Conservation (phyloP, 768 basidiomycete genomes). For the Naematelia aurantialba region DNA sequence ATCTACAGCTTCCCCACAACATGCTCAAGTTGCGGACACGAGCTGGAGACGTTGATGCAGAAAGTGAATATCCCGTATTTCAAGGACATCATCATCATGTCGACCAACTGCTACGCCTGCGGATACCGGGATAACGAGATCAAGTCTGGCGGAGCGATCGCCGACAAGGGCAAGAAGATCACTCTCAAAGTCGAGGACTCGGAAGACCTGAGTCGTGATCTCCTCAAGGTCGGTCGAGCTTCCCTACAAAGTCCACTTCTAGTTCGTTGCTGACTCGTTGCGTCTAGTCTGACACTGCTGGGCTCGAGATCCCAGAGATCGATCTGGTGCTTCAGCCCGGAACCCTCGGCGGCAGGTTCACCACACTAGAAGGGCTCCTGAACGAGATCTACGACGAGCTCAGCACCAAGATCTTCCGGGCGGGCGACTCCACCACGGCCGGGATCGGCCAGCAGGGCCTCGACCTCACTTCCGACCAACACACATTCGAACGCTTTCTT, state of each 20-base stretch:
- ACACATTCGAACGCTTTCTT: conserved; percentile 72
- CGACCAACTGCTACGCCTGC: conserved; percentile 90
- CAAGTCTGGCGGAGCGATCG: conserved; percentile 87
- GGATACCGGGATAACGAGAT: conserved; percentile 98
- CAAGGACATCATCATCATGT: conserved; percentile 98
- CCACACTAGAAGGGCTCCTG: conserved; percentile 91
- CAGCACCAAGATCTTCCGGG: conserved; percentile 74
- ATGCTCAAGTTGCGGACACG: conserved; percentile 83
- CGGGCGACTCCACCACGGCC: conserved; percentile 52
- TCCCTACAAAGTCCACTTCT: not conserved
- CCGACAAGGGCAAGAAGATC: conserved; percentile 78
- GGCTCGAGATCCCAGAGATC: conserved; percentile 87
- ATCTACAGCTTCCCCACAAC: conserved; percentile 79
- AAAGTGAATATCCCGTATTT: conserved; percentile 95
- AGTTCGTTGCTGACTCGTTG: not conserved
- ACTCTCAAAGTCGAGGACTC: conserved; percentile 83
- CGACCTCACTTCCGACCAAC: conserved; percentile 52
- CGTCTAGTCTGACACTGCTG: conserved; percentile 84
- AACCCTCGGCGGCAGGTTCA: conserved; percentile 94
- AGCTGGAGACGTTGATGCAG: conserved; percentile 87
- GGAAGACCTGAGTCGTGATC: conserved; percentile 87
- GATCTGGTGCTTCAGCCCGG: conserved; percentile 86
- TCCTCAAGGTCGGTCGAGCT: conserved; percentile 80
- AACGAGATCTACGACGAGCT: conserved; percentile 94
- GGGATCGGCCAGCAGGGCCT: conserved; percentile 46